Percentiles rank a stretch among this genome's conserved stretches.
phyloP scores from a whole-genome alignment of 257 asterid genomes.

The Fraxinus quadrangulata region DNA sequence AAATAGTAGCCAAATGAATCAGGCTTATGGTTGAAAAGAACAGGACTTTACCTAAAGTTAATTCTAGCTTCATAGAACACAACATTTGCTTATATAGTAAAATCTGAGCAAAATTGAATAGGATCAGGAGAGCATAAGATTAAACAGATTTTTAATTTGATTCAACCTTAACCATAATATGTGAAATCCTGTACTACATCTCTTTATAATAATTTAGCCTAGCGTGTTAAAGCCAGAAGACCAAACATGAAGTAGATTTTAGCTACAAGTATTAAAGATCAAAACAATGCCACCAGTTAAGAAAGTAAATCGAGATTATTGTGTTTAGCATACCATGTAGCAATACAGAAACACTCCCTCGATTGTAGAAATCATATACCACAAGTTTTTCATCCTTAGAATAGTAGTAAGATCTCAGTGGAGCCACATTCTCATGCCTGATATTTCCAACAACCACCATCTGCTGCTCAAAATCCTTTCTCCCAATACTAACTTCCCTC shows the following conservation, averaged over 20 bases:
- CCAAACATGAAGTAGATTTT: background rate
- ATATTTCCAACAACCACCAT: slow-evolving; percentile 66
- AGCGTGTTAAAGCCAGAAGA: background rate
- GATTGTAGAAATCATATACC: slow-evolving; percentile 64
- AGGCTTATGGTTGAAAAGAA: background rate
- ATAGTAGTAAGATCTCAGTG: slow-evolving; percentile 71
- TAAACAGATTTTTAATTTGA: background rate
- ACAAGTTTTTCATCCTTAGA: slow-evolving; percentile 81
- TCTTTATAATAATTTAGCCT: background rate
- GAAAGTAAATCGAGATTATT: background rate
- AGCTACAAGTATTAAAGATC: background rate
- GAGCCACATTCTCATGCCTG: slow-evolving; percentile 59
- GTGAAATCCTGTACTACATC: slow-evolving; percentile 2
- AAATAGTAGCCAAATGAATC: background rate
- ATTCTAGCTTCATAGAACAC: background rate
- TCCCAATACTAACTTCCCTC: slow-evolving; percentile 60
- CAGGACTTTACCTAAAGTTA: background rate
- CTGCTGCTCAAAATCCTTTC: slow-evolving; percentile 68
- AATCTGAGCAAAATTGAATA: background rate
- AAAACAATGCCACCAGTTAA: background rate
- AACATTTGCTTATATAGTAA: background rate
- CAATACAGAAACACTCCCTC: slow-evolving; percentile 40
- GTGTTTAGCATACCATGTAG: slow-evolving; percentile 43
- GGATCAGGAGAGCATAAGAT: background rate
- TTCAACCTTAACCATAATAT: background rate